Conservation (phyloP, 2,329 filamentous ascomycete species). For the Harringtonia aguacate region DNA sequence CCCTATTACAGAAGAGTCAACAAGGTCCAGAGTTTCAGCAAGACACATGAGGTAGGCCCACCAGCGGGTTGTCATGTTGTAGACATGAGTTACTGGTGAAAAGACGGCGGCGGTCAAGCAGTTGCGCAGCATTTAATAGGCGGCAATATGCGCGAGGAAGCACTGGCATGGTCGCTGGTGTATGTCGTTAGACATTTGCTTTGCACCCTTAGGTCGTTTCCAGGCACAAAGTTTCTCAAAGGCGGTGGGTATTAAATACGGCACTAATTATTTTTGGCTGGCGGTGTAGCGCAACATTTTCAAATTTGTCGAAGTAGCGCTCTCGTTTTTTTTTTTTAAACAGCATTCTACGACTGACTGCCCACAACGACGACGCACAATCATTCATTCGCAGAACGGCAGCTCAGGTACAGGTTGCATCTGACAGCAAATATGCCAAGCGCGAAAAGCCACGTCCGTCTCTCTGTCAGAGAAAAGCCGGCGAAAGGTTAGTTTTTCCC, state of each 20-base stretch:
- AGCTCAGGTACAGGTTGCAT: too few relatives aligned
- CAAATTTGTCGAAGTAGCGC: conserved; percentile 1
- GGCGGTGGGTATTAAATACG: conserved; percentile 4
- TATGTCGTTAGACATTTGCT: not conserved
- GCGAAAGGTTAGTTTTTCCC: conserved; percentile 40
- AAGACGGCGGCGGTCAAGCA: conserved; percentile 11
- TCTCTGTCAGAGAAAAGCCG: conserved; percentile 52
- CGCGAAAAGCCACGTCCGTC: conserved; percentile 42
- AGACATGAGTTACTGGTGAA: conserved; percentile 44
- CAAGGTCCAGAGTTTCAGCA: not conserved
- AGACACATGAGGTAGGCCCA: conserved; percentile 26
- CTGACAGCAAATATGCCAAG: conserved; percentile 31
- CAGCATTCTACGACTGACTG: not conserved
- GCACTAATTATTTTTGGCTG: not conserved
- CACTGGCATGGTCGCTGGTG: conserved; percentile 1
- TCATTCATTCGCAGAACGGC: too few relatives aligned
- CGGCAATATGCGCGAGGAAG: not conserved
- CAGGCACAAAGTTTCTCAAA: not conserved
- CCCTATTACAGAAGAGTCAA: conserved; percentile 45
- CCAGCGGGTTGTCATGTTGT: conserved; percentile 80
- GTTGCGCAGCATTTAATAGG: conserved; percentile 14
- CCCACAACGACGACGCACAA: not conserved
- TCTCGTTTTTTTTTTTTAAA: conserved; percentile 1
- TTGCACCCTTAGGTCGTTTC: not conserved
- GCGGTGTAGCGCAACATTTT: conserved; percentile 11